Conservation (phyloP, 257 asterid genomes). For the Ocimum tenuiflorum region DNA sequence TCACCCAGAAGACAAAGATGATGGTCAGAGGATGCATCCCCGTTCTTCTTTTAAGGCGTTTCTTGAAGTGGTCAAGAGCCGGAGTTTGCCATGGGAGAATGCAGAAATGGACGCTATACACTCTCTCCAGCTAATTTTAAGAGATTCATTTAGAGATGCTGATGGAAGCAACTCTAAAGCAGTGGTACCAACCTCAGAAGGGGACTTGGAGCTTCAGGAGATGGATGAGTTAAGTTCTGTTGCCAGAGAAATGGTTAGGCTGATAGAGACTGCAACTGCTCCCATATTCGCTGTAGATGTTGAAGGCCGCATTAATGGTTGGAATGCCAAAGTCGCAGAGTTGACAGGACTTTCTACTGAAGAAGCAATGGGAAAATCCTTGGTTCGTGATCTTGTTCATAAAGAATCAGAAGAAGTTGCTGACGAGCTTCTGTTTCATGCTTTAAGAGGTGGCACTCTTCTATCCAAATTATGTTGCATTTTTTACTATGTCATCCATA, state of each 20-base stretch:
- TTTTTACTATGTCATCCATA: not conserved
- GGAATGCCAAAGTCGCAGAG: conserved; percentile 57
- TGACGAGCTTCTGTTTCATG: conserved; percentile 49
- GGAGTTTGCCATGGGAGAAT: conserved; percentile 46
- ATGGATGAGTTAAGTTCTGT: conserved; percentile 50
- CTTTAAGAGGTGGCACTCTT: conserved; percentile 51
- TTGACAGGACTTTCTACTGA: conserved; percentile 47
- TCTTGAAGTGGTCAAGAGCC: conserved; percentile 50
- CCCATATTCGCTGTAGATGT: conserved; percentile 54
- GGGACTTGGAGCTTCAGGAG: conserved; percentile 29
- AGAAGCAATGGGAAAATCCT: conserved; percentile 61
- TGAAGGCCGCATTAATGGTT: conserved; percentile 45
- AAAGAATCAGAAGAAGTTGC: conserved; percentile 55
- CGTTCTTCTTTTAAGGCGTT: conserved; percentile 48
- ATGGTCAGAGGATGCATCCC: conserved; percentile 47
- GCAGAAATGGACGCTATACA: conserved; percentile 59
- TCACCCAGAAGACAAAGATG: conserved; percentile 56
- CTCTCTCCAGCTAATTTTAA: conserved; percentile 49
- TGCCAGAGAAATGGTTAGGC: conserved; percentile 50
- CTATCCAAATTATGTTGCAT: not conserved
- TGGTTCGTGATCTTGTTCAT: conserved; percentile 56
- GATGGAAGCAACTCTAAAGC: conserved; percentile 33
- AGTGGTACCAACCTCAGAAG: conserved; percentile 20
- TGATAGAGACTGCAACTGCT: conserved; percentile 58
- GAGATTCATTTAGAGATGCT: conserved; percentile 38